phyloP scores from a whole-genome alignment of 163 green algal species.

The Dunaliella salina region DNA sequence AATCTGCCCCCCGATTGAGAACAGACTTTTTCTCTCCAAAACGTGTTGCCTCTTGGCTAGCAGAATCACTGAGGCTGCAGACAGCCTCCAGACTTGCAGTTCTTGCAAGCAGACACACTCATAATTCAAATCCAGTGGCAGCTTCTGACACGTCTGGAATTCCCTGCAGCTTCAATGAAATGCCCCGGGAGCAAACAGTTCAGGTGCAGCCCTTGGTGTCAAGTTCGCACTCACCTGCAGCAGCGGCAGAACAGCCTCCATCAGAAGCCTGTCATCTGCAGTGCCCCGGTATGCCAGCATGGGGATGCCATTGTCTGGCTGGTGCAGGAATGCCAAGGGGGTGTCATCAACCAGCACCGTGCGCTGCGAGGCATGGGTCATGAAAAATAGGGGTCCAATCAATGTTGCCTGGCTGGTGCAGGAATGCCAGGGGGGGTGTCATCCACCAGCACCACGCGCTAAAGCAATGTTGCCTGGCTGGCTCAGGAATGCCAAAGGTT shows the following conservation, averaged over 20 bases:
- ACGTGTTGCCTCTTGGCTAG: no score
- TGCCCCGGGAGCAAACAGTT: no score
- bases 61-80: no score
- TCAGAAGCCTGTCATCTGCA: constrained; percentile 73
- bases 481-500: constrained; percentile 78
- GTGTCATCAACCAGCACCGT: constrained; percentile 88
- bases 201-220: no score
- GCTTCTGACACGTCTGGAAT: no score
- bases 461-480: constrained; percentile 81
- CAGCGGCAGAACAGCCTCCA: constrained; percentile 79
- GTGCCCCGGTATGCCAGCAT: constrained; percentile 77
- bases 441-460: constrained; percentile 77
- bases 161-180: no score
- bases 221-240: constrained; percentile 51
- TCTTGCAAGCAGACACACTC: no score
- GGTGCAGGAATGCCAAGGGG: constrained; percentile 77
- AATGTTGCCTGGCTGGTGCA: constrained; percentile 76
- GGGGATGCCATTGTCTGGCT: constrained; percentile 82
- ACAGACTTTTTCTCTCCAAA: no score
- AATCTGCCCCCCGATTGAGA: no score
- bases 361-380: constrained; percentile 13
- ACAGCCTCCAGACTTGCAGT: no score
- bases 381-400: no score
- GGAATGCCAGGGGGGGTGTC: constrained; percentile 87
- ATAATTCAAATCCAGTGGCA: no score